Evolutionary conservation across 169 alveolate genomes (phyloP), one percentile per base, ranked within the genome.

Genomic region (Plasmodium ovale): DNA sequence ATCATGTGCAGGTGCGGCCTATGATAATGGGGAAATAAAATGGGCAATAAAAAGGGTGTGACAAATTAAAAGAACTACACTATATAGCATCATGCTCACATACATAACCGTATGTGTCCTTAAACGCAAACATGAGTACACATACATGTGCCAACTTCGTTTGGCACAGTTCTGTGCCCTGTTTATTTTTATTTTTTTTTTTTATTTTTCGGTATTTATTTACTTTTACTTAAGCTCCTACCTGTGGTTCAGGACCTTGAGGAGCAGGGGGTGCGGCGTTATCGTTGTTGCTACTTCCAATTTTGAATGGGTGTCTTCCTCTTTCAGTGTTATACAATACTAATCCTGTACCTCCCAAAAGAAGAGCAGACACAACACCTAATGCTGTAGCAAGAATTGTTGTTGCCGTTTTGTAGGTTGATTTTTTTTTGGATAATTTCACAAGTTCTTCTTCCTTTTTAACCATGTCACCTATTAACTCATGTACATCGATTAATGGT

Each of bases 361-460:
- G 37, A 10, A 62, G 33, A 25, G 72, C 68, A 42, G 88, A 59
- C 37, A 74, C 74, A 21, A 74, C 19, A 74, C 77, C 74, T 42
- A 74, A 65, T 25, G 59, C 19, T 60, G 77, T n/a, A 3, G 88
- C 74, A 62, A 74, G 88, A 16, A 31, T 54, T 21, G 54, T 6
- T 2, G 73, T 54, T n/a, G 29, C 44, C 39, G 19, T 0, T 35
- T 64, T 60, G 31, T 60, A 74, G 1, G 14, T n/a, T 1, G 73
- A 37, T 27, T 60, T 74, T 19, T 62, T 51, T 68, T 74, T 74
- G 19, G 64, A 14, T 6, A 59, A 4, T 21, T 31, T 23, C 23
- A 74, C 65, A 33, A 74, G 42, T 60, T 74, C 88, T 23, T 74
- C 88, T 60, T 74, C 88, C 27, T 74, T 74, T 19, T 54, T 74